Evolutionary conservation across 2,329 filamentous ascomycete genomes (phyloP).

Genomic region (Aspergillus sp.): DNA sequence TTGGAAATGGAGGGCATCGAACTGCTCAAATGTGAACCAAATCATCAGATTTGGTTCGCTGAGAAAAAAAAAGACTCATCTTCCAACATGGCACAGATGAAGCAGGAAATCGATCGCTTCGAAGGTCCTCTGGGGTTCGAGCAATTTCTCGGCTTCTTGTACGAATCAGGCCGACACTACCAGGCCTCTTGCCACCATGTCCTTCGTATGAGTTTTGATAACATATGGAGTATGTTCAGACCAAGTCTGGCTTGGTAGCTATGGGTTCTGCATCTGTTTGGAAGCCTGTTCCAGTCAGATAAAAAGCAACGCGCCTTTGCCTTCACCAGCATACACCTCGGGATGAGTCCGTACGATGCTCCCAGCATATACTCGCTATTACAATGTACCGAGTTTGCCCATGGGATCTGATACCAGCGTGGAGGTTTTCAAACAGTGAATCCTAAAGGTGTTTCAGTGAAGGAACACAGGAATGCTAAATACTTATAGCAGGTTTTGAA

Average conservation of each 20-base stretch:
- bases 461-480: not conserved
- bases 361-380: constrained; percentile 65
- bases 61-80: constrained; percentile 56
- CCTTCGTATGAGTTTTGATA: constrained; percentile 59
- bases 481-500: constrained; percentile 42
- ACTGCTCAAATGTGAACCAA: constrained; percentile 63
- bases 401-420: constrained; percentile 61
- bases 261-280: constrained; percentile 62
- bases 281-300: constrained; percentile 65
- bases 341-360: constrained; percentile 69
- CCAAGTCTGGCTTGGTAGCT: constrained; percentile 46
- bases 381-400: constrained; percentile 66
- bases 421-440: constrained; percentile 54
- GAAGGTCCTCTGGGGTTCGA: constrained; percentile 64
- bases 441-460: constrained; percentile 17
- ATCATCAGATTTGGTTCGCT: constrained; percentile 66
- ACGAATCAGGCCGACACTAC: constrained; percentile 62
- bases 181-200: constrained; percentile 60
- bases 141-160: constrained; percentile 58
- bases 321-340: constrained; percentile 76
- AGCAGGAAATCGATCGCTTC: constrained; percentile 61
- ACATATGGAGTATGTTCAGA: constrained; percentile 48
- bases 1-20: constrained; percentile 58
- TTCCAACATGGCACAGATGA: constrained; percentile 64
- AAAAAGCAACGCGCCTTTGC: constrained; percentile 63